phyloP scores from a whole-genome alignment of 2,329 filamentous ascomycete species.

The Aspergillus thermomutatus region DNA sequence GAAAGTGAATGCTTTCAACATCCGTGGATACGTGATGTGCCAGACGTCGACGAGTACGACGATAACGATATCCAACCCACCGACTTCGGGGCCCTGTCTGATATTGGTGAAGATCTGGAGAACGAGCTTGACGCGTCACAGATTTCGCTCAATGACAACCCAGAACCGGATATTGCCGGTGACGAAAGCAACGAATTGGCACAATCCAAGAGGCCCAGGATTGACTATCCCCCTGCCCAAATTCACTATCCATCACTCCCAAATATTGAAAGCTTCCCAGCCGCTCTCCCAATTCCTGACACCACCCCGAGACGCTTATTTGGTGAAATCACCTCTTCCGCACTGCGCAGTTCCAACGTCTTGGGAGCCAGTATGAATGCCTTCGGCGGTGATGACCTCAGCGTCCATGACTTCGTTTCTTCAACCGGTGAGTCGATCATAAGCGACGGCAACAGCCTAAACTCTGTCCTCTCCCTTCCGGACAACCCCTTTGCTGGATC shows the following conservation, averaged over 20 bases:
- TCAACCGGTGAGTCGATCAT: constrained; percentile 39
- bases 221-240: constrained; percentile 27
- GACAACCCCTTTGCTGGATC: constrained; percentile 34
- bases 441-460: constrained; percentile 34
- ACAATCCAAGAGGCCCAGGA: constrained; percentile 35
- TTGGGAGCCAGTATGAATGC: constrained; percentile 34
- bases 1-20: constrained; percentile 68
- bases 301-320: constrained; percentile 50
- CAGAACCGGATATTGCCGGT: constrained; percentile 30
- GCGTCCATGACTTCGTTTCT: constrained; percentile 38
- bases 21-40: constrained; percentile 65
- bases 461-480: constrained; percentile 38
- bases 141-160: constrained; percentile 57
- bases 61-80: constrained; percentile 60
- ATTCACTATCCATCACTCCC: constrained; percentile 45
- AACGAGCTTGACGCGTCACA: constrained; percentile 56
- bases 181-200: constrained; percentile 33
- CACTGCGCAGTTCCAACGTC: constrained; percentile 51
- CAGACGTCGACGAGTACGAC: constrained; percentile 59
- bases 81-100: constrained; percentile 33
- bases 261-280: constrained; percentile 33
- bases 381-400: constrained; percentile 32
- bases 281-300: constrained; percentile 22
- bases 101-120: constrained; percentile 37
- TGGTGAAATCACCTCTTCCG: constrained; percentile 58